Conservation (phyloP, 805 yeast genomes). For the Starmerella bombicola region DNA sequence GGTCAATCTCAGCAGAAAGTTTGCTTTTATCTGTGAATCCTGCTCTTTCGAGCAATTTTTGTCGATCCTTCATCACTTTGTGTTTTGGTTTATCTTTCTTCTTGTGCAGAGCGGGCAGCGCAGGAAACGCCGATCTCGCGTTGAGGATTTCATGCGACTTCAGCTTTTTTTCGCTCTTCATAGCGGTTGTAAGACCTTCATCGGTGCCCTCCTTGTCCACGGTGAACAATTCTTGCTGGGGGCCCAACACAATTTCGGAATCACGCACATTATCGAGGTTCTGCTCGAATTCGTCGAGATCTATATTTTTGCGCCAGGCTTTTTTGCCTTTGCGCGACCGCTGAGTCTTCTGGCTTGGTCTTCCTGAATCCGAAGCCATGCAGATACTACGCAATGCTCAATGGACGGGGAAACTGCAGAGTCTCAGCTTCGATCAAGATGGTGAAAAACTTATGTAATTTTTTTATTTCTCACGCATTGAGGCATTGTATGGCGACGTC, state of each 20-base stretch:
- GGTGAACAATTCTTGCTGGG: conserved; percentile 38
- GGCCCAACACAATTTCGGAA: conserved; percentile 33
- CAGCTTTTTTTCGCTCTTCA: conserved; percentile 35
- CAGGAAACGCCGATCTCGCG: conserved; percentile 65
- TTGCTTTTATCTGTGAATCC: conserved; percentile 12
- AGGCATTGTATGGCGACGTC: no score
- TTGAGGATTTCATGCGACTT: conserved; percentile 62
- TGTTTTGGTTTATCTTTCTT: conserved; percentile 23
- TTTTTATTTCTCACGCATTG: no score
- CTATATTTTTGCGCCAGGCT: conserved; percentile 88
- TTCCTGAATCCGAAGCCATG: conserved; percentile 17
- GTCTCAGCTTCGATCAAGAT: background rate
- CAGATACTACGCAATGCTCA: no score
- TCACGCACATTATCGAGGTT: conserved; percentile 62
- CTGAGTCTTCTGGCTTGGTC: conserved; percentile 47
- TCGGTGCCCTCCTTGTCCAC: conserved; percentile 59
- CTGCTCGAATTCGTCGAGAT: conserved; percentile 62
- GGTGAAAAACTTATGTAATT: conserved; percentile 6
- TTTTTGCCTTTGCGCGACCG: conserved; percentile 83
- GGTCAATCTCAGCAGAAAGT: conserved; percentile 34
- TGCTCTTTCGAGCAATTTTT: conserved; percentile 13
- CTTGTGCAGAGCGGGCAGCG: conserved; percentile 36
- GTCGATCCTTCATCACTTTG: conserved; percentile 21
- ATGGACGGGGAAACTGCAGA: no score
- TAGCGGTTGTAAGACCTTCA: conserved; percentile 30